Evolutionary conservation across 208 protist species (phyloP), one percentile per base, ranked within the genome.

Genomic region (Porcisia deanei): DNA sequence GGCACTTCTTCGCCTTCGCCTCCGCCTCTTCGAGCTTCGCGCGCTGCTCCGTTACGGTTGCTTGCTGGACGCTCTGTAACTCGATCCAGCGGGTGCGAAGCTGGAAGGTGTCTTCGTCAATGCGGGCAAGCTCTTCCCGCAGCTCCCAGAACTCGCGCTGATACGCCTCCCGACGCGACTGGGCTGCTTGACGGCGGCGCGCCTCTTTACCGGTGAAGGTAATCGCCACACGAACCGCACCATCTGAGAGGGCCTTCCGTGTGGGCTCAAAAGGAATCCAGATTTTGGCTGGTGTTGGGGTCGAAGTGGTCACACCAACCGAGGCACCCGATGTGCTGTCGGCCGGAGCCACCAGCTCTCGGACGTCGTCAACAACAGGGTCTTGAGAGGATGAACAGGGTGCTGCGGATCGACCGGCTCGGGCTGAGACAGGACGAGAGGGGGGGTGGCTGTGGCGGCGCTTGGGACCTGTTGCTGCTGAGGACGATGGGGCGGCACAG

Each of bases 91-190:
- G 52, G 5, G 77, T 81, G 20, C 67, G 76, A 49, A 82, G 66
- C 53, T 85, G 66, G 39, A 77, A 90, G 71, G 72, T 82, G 76
- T 76, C 79, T 60, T 88, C 82, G 55, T 85, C 89, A 49, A 83
- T 72, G 67, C 78, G 82, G 1, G 78, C 88, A 49, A 87, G 77
- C 71, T 85, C 83, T 76, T 85, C 86, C 49, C 78, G 85, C 76
- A 84, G 84, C 57, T 73, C 79, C 81, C 75, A 94, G 53, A 83
- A 81, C 76, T 85, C 72, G 7, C 73, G 76, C 57, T 75, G 72
- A 52, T 84, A 78, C 37, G 64, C 76, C 37, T 71, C 67, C 41
- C 79, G 61, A 53, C 55, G 49, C 58, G 47, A 53, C 45, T 80
- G 72, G n/a, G 71, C 65, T 16, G 45, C 60, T 34, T 75, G 82